phyloP scores from a whole-genome alignment of 2,329 filamentous ascomycete species.

The Fusarium papillatum region DNA sequence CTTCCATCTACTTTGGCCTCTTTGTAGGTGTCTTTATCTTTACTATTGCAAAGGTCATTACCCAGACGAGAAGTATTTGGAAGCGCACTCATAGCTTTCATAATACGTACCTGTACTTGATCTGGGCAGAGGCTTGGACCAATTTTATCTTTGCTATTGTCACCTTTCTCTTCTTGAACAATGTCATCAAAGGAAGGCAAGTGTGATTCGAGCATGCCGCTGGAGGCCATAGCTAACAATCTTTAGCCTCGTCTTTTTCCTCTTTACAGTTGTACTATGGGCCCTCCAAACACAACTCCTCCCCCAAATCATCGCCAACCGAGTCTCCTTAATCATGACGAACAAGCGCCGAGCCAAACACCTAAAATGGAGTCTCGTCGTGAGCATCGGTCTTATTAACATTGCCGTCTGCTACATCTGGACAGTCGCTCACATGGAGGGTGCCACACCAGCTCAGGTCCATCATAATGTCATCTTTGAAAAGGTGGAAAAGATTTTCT shows the following conservation, averaged over 20 bases:
- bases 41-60: conserved; percentile 37
- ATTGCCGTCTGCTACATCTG: conserved; percentile 56
- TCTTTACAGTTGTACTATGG: conserved; percentile 27
- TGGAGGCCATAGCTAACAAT: neutral
- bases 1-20: conserved; percentile 42
- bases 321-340: conserved; percentile 56
- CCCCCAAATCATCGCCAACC: conserved; percentile 61
- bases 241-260: conserved; percentile 17
- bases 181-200: conserved; percentile 29
- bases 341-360: conserved; percentile 48
- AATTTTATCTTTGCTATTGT: conserved; percentile 44
- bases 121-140: conserved; percentile 42
- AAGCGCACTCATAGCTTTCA: conserved; percentile 27
- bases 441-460: conserved; percentile 15
- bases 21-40: conserved; percentile 45
- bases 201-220: fast-evolving
- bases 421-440: conserved; percentile 51
- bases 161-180: conserved; percentile 43
- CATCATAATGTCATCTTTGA: conserved; percentile 39
- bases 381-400: conserved; percentile 52
- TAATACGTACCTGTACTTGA: conserved; percentile 45
- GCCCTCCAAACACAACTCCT: conserved; percentile 53
- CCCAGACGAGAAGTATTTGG: conserved; percentile 39
- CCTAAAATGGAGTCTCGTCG: conserved; percentile 53
- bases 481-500: conserved; percentile 58